These are phyloP conservation scores for Mollisia scopiformis DNA, from an alignment of 2,329 filamentous ascomycete species.

Conservation along the genomic window DNA sequence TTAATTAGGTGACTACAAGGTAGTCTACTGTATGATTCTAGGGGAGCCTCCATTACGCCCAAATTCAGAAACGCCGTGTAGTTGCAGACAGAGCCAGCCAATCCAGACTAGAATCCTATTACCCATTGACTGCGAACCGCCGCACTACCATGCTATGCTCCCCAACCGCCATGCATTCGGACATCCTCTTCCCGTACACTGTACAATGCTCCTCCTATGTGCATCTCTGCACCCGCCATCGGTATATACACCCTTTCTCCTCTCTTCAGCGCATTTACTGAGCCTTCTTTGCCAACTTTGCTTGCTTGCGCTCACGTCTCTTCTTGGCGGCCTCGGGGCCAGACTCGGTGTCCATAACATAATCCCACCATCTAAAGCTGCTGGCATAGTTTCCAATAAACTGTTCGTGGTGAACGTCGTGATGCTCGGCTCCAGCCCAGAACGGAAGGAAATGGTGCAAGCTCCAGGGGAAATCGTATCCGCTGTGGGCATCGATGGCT, in stretches of 20 bases:
- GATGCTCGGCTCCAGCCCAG: constrained; percentile 97
- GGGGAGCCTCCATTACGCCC: constrained; percentile 16
- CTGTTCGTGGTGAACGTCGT: constrained; percentile 96
- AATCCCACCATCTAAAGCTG: constrained; percentile 99
- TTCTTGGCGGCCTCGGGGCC: constrained; percentile 84
- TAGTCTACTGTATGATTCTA: constrained; percentile 16
- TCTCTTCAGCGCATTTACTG: constrained; percentile 27
- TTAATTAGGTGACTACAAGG: constrained; percentile 16
- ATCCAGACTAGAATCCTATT: constrained; percentile 6
- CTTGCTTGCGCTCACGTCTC: constrained; percentile 75
- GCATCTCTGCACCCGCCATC: neutral
- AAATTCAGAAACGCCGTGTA: constrained; percentile 18
- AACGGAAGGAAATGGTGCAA: constrained; percentile 94
- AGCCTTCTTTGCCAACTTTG: constrained; percentile 66
- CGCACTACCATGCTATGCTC: constrained; percentile 3
- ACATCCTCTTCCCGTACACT: neutral
- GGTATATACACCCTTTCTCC: constrained; percentile 22
- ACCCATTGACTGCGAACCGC: neutral
- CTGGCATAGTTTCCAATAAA: constrained; percentile 98
- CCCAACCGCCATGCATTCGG: neutral
- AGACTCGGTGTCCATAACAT: constrained; percentile 88
- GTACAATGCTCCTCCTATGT: neutral
- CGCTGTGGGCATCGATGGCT: constrained; percentile 95
- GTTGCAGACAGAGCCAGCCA: neutral
- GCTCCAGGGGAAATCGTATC: constrained; percentile 98